Base-by-base conservation (phyloP, 2,329 filamentous ascomycete species). In the Cordyceps fumosorosea region DNA sequence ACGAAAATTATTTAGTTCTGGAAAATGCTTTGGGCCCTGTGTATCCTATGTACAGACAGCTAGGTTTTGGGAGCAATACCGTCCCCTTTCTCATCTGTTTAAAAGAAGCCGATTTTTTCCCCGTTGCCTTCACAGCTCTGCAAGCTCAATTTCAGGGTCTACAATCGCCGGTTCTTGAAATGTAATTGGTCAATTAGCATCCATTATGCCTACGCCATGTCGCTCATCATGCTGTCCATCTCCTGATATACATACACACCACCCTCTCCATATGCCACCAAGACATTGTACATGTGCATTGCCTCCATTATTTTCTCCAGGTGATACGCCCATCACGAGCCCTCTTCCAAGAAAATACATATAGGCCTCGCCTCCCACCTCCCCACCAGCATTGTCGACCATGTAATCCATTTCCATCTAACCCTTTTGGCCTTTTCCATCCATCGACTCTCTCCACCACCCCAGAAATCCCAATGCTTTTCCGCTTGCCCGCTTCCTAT, bases 21-120 rank as follows among this genome's bases (percentile, higher is more conserved):
- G 14, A 14, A 29, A 29, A 29, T 34, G 16, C 40, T 6, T 22
- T 37, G 29, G 52, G 52, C 26, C 69, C 69, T 66, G 68, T 73
- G 71, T 73, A 73, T 68, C 69, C 67, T 71, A 73, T 71, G 69
- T 73, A 73, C 72, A 72, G 71, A 63, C 48, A 59, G 70, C 69
- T 65, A 65, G 68, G 66, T 70, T 20, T 11, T 53, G 32, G n/a
- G 8, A 6, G 7, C 22, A n/a, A 24, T 24, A 34, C 24, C 12
- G 37, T 22, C 34, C 16, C n/a, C 37, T 60, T 60, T 60, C 48
- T 53, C 48, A 45, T 18, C 57, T 20, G 24, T 53, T 59, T 22
- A 52, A 59, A 53, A 52, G 34, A 53, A 60, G n/a, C 22, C 16
- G 22, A 50, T 51, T 58, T 29, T 40, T 18, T 50, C 51, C 26